Percentiles rank a stretch among this genome's conserved stretches.
These are phyloP conservation scores for Kluyveromyces nonfermentans DNA, from an alignment of 805 yeast species.

Conservation along the genomic window DNA sequence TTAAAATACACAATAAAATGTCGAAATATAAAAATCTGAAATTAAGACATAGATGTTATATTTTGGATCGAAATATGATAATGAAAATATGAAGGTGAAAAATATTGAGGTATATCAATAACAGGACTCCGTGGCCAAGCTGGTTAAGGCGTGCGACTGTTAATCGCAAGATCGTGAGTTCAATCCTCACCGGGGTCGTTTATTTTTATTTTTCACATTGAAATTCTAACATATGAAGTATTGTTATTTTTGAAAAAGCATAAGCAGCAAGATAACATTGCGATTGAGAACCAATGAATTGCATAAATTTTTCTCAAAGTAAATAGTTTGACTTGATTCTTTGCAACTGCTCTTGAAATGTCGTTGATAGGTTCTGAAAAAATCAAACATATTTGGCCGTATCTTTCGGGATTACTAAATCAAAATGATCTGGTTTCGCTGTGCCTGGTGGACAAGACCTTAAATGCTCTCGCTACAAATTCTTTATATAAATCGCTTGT, in stretches of 20 bases:
- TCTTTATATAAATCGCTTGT: conserved; percentile 32
- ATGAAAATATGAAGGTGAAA: neutral
- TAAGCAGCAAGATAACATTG: too few relatives aligned
- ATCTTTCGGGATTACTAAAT: conserved; percentile 25
- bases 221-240: too few relatives aligned
- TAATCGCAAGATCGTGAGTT: conserved; percentile 57
- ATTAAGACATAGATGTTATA: too few relatives aligned
- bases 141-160: conserved; percentile 57
- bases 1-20: too few relatives aligned
- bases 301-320: too few relatives aligned
- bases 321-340: too few relatives aligned
- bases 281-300: too few relatives aligned
- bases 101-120: neutral
- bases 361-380: neutral
- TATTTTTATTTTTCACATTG: too few relatives aligned
- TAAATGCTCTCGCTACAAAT: conserved; percentile 23
- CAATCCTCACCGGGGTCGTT: conserved; percentile 50
- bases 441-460: conserved; percentile 24
- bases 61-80: neutral
- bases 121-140: conserved; percentile 47
- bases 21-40: too few relatives aligned
- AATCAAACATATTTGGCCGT: conserved; percentile 8
- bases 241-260: neutral
- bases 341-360: too few relatives aligned
- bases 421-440: conserved; percentile 33